Base-by-base conservation (phyloP, 1,139 yeast genomes). In the Arxiozyma telluris region DNA sequence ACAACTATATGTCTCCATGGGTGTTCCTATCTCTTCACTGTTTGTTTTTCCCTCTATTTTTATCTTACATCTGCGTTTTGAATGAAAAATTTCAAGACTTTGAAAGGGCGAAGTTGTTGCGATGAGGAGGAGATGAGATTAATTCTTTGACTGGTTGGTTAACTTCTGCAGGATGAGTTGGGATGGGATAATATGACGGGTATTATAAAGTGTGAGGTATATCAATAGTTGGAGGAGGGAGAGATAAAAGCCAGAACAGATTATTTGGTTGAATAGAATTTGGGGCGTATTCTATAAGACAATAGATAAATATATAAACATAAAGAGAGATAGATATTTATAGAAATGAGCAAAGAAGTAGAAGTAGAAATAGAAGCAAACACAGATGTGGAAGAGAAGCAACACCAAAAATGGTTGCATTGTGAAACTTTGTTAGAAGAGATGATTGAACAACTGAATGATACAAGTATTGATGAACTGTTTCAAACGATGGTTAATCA, bases 381-480 rank as follows among this genome's bases (percentile, higher is more conserved):
- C 17, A 21, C 15, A 44, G 23, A 46, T 23, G 21, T 23, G 38
- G n/a, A 47, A 8, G 27, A 34, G n/a, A 12, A 41, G 27, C 61
- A 60, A 46, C 49, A 44, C 20, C 53, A 55, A 42, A 54, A 53
- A 44, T 71, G 65, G 58, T 51, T 51, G 22, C 47, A 52, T 34
- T 41, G 52, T 21, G 57, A 54, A 41, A 20, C 56, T 18, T 57
- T 56, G 44, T 39, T 64, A 20, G 55, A 54, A 3, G 44, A 47
- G 17, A 47, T 53, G 4, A 8, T 62, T 1, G 52, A 53, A 11
- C 50, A 50, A 23, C 21, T 59, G 4, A 51, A 53, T 25, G 51
- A 42, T 3, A 41, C 45, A 8, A 57, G 53, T 34, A 34, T 59
- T 17, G 53, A 54, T 22, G 51, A 43, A 54, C 55, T 23, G 47